Conservation (phyloP, 208 protist species). For the Leishmania arabica region DNA sequence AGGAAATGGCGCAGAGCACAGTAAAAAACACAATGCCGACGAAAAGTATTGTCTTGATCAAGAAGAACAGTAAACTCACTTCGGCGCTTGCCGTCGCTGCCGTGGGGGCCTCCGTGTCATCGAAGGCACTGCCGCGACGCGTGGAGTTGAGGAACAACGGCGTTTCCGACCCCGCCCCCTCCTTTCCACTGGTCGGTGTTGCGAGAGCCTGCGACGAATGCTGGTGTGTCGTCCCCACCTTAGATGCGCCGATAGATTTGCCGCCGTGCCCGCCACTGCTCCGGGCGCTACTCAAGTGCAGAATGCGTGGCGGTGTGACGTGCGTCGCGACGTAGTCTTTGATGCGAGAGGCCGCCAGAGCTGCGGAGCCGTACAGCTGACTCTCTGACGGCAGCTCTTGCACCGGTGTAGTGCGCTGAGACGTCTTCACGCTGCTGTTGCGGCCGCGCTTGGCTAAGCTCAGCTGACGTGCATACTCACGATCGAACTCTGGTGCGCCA, state of each 20-base stretch:
- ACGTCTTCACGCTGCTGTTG: constrained; percentile 24
- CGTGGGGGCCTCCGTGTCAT: background rate
- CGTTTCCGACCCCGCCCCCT: background rate
- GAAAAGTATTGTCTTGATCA: constrained; percentile 11
- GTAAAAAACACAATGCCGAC: constrained; percentile 21
- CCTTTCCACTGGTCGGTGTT: background rate
- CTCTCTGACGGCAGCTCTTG: constrained; percentile 1
- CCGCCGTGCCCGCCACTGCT: background rate
- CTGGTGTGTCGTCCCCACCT: background rate
- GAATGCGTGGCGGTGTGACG: constrained; percentile 24
- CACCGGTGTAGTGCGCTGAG: constrained; percentile 9
- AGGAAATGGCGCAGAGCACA: constrained; percentile 25
- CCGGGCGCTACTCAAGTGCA: background rate
- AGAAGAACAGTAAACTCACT: background rate
- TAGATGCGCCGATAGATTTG: background rate
- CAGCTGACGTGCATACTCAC: constrained; percentile 52
- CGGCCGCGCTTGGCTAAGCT: constrained; percentile 45
- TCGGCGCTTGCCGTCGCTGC: background rate
- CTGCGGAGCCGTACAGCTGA: constrained; percentile 13
- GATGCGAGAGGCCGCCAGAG: constrained; percentile 22
- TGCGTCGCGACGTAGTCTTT: constrained; percentile 39
- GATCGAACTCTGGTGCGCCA: constrained; percentile 58
- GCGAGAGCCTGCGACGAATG: background rate
- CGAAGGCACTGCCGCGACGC: background rate
- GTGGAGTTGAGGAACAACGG: background rate